Evolutionary conservation across 2,329 filamentous ascomycete species (phyloP).

Genomic region (Colletotrichum somersetense): DNA sequence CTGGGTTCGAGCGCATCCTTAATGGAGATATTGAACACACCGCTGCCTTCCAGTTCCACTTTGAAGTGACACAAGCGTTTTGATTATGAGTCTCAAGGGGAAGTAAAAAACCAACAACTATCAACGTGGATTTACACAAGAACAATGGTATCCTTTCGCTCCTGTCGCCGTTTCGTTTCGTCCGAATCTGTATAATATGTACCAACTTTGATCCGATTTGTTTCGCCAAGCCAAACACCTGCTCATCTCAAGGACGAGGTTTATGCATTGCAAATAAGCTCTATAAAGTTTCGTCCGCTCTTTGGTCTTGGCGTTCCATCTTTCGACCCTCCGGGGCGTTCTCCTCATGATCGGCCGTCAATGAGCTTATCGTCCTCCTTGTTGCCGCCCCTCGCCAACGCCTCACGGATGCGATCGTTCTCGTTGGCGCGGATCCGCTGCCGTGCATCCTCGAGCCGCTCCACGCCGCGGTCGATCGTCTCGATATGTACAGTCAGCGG

Average conservation of each 20-base stretch:
- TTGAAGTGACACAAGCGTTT: not conserved
- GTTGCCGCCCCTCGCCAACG: constrained; percentile 60
- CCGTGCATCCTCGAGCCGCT: constrained; percentile 76
- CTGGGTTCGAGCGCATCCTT: not conserved
- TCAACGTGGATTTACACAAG: not conserved
- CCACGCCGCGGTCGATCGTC: constrained; percentile 78
- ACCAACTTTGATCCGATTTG: constrained; percentile 26
- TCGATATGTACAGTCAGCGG: constrained; percentile 82
- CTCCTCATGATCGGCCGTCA: constrained; percentile 48
- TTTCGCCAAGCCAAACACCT: constrained; percentile 27
- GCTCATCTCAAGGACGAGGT: constrained; percentile 30
- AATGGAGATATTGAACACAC: constrained; percentile 5
- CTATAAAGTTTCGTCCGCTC: constrained; percentile 8
- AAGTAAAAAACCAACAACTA: not conserved
- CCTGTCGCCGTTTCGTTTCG: constrained; percentile 18
- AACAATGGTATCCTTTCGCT: constrained; percentile 14
- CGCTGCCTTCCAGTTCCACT: not conserved
- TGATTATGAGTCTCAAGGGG: not conserved
- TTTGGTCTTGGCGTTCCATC: constrained; percentile 24
- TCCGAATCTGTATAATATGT: constrained; percentile 16
- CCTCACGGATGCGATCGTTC: constrained; percentile 67
- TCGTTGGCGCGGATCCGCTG: constrained; percentile 70
- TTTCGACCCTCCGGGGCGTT: not conserved
- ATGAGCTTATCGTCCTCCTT: constrained; percentile 58
- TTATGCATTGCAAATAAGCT: not conserved